Base-by-base conservation (phyloP, 768 basidiomycete genomes). In the Leccinum variicolor region DNA sequence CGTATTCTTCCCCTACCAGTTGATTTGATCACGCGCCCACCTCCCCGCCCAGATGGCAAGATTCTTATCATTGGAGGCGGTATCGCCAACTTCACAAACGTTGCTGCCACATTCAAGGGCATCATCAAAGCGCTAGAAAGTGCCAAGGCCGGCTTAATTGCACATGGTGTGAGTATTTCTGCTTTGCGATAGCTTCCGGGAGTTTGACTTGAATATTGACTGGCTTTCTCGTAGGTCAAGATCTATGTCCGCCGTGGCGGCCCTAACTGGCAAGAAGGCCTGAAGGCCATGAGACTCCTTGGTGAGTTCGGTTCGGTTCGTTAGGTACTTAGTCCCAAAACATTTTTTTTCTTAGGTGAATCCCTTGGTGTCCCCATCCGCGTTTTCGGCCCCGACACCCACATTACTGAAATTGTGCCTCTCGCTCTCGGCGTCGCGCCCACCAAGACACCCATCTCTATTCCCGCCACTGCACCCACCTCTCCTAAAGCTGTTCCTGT, bases 11-110 rank as follows among this genome's bases (percentile, higher is more conserved):
- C 4, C 7, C n/a, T 19, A n/a, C 28, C 45, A 85, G 90, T 98
- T 70, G 95, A 98, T 74, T 79, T 99, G 60, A 92, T 98, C 74
- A 98, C 92, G 46, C 94, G 96, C 58, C 94, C 95, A 49, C 76
- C 81, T 23, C 87, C 90, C 50, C 81, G 84, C 65, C 79, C 87
- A 53, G 78, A 97, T 52, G 97, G 97, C 80, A 99, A 99, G 79
- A 86, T 98, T 72, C 90, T 98, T 75, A 97, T 99, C 83, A 97
- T 99, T 64, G 97, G 96, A 75, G 97, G 97, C 76, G 96, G 96
- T 78, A 97, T 97, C 62, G 97, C 97, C 79, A 99, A 99, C 85
- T 99, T 99, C 79, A 98, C 94, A 72, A 98, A 99, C 73, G 95
- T 98, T 64, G 97, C 95, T 33, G 89, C 96, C 10, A 98, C 96